Evolutionary conservation across 805 yeast species (phyloP).

Genomic region (Yarrowia sp.): DNA sequence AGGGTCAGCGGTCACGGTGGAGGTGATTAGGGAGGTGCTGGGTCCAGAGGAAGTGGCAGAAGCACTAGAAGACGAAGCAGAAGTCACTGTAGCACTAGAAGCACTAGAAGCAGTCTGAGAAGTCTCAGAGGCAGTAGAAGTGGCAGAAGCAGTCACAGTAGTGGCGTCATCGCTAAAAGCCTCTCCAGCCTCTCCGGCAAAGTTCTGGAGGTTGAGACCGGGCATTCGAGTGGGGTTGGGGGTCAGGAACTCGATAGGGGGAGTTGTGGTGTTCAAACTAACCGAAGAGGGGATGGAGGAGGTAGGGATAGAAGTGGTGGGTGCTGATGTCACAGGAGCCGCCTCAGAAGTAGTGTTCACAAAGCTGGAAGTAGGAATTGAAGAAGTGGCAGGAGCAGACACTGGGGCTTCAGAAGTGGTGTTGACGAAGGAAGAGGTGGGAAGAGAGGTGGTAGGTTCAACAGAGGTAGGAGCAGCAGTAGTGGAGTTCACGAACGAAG

Average conservation of each 20-base stretch:
- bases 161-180: neutral
- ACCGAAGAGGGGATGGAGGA: neutral
- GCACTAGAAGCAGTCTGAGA: no score
- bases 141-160: neutral
- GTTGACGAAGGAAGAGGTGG: neutral
- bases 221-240: slow-evolving; percentile 8
- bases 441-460: neutral
- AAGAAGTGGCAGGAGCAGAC: neutral
- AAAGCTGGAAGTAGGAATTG: neutral
- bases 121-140: neutral
- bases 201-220: neutral
- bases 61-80: neutral
- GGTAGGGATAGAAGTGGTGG: neutral
- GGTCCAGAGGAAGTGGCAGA: neutral
- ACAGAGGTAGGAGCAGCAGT: neutral
- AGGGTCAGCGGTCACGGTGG: slow-evolving; percentile 10
- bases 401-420: neutral
- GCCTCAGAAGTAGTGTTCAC: neutral
- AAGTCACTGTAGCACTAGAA: neutral
- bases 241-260: neutral
- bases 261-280: neutral
- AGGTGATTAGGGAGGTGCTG: neutral
- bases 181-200: neutral
- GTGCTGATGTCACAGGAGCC: neutral
- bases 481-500: neutral